Conservation (phyloP, 2,329 filamentous ascomycete genomes). For the Penicillium sp. region DNA sequence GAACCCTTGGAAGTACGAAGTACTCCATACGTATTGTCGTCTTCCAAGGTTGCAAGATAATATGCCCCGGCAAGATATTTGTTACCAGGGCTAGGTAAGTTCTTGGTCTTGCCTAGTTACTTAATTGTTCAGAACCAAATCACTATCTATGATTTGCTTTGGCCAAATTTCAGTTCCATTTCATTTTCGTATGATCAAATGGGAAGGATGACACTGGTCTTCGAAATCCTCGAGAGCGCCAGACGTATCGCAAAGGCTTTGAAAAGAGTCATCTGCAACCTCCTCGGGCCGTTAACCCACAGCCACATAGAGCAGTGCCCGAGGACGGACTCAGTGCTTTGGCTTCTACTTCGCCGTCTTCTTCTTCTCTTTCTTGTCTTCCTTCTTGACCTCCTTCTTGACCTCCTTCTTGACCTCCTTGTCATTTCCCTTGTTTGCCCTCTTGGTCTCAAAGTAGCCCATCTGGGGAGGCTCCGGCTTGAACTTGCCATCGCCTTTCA, state of each 20-base stretch:
- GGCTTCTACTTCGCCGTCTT: neutral
- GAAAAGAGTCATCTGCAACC: neutral
- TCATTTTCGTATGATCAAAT: neutral
- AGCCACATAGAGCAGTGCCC: no score
- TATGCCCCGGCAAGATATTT: neutral
- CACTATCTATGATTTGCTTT: neutral
- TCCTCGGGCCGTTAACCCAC: no score
- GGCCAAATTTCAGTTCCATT: neutral
- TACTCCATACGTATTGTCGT: neutral
- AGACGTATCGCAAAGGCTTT: neutral
- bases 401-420: neutral
- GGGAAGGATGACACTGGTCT: neutral
- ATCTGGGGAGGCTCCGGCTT: neutral
- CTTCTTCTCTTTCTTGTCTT: no score
- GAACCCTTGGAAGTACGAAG: neutral
- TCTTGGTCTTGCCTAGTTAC: neutral
- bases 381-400: neutral
- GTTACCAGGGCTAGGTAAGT: neutral
- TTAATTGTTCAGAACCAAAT: neutral
- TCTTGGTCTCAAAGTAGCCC: neutral
- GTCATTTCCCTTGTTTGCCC: neutral
- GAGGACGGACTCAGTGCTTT: neutral
- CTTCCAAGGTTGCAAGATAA: neutral
- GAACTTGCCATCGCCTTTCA: neutral
- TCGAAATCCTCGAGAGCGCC: neutral